A percentile compares a stretch with the other conserved stretches of the same genome.
phyloP scores from a whole-genome alignment of 371 early-diverging fungal genomes.

The Syncephalis fuscata region DNA sequence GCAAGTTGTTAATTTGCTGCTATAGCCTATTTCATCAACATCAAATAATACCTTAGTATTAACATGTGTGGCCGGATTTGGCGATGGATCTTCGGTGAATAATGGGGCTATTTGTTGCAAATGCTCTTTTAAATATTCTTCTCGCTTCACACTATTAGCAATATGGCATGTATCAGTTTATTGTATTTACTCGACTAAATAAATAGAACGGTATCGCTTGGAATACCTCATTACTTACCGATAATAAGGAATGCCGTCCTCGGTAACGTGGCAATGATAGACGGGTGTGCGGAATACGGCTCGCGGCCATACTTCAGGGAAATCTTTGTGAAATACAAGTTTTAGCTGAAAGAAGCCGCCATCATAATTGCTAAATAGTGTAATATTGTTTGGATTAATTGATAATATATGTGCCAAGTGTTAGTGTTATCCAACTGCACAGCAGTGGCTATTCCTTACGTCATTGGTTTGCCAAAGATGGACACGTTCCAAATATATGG shows the following conservation, averaged over 20 bases:
- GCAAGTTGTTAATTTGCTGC: too few relatives aligned
- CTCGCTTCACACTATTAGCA: conserved; percentile 12
- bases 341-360: conserved; percentile 29
- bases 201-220: too few relatives aligned
- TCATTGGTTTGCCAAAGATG: too few relatives aligned
- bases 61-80: conserved; percentile 28
- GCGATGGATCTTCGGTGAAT: conserved; percentile 18
- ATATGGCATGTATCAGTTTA: too few relatives aligned
- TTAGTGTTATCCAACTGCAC: too few relatives aligned
- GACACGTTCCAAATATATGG: too few relatives aligned
- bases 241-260: conserved; percentile 31
- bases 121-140: conserved; percentile 18
- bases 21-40: not conserved
- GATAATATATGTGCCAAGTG: too few relatives aligned
- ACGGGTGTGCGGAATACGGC: conserved; percentile 27
- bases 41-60: conserved; percentile 12
- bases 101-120: conserved; percentile 13
- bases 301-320: conserved; percentile 27
- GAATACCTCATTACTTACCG: too few relatives aligned
- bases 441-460: too few relatives aligned
- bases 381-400: too few relatives aligned
- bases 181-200: too few relatives aligned
- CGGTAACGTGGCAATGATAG: conserved; percentile 30
- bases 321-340: conserved; percentile 26
- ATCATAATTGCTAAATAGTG: conserved; percentile 17